Conservation (phyloP, 179 eudicot genomes). For the Gypsophila paniculata region DNA sequence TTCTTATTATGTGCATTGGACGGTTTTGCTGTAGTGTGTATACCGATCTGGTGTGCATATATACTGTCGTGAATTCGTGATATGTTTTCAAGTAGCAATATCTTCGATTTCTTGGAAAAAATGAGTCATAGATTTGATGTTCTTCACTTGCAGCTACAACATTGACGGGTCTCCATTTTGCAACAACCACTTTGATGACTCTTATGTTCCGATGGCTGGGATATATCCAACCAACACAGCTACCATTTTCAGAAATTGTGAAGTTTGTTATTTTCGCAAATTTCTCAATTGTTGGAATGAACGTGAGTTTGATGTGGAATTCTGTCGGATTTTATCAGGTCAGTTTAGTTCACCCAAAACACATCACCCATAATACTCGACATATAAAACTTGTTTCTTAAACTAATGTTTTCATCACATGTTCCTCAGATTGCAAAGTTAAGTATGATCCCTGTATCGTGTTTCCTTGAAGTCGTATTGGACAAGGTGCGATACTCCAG, state of each 20-base stretch:
- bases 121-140: background rate
- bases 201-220: slow-evolving; percentile 56
- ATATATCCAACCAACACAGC: slow-evolving; percentile 57
- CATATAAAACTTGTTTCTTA: background rate
- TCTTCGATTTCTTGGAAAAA: background rate
- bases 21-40: background rate
- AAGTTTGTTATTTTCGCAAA: slow-evolving; percentile 78
- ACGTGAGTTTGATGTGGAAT: slow-evolving; percentile 93
- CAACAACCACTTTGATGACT: slow-evolving; percentile 75
- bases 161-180: slow-evolving; percentile 84
- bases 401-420: slow-evolving; percentile 7
- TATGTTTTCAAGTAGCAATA: background rate
- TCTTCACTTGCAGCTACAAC: slow-evolving; percentile 65
- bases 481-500: slow-evolving; percentile 71
- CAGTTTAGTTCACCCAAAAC: slow-evolving; percentile 17
- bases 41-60: no score
- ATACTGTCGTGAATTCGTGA: background rate
- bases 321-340: slow-evolving; percentile 99
- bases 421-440: slow-evolving; percentile 76
- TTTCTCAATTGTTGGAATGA: slow-evolving; percentile 90
- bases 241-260: slow-evolving; percentile 59
- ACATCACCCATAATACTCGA: background rate
- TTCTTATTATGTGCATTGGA: background rate
- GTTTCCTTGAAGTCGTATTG: slow-evolving; percentile 69
- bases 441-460: slow-evolving; percentile 90